A percentile compares a stretch with the other conserved stretches of the same genome.
phyloP scores from a whole-genome alignment of 2,329 filamentous ascomycete species.

The Tolypocladium ovalisporum region DNA sequence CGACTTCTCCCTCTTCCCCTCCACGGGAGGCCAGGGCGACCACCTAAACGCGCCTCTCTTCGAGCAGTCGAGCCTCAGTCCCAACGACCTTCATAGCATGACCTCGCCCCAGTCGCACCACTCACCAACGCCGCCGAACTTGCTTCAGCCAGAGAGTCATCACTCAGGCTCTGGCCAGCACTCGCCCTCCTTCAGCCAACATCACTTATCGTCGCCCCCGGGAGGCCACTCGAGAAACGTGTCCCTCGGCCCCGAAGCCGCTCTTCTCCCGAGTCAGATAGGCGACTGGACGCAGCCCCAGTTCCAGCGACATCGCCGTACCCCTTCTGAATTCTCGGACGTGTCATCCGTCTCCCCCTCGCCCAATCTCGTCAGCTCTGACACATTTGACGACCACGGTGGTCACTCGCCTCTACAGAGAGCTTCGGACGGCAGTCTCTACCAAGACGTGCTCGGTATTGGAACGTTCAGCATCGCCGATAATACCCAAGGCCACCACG shows the following conservation, averaged over 20 bases:
- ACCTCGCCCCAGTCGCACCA: slow-evolving; percentile 43
- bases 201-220: slow-evolving; percentile 42
- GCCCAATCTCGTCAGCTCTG: slow-evolving; percentile 66
- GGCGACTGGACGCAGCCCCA: slow-evolving; percentile 43
- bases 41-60: slow-evolving; percentile 55
- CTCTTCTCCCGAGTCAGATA: slow-evolving; percentile 40
- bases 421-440: slow-evolving; percentile 60
- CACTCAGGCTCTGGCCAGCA: slow-evolving; percentile 39
- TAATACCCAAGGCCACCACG: slow-evolving; percentile 55
- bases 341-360: slow-evolving; percentile 79
- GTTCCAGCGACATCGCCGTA: slow-evolving; percentile 75
- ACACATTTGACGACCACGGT: slow-evolving; percentile 63
- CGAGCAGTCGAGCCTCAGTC: slow-evolving; percentile 31
- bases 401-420: slow-evolving; percentile 72
- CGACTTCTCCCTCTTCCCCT: slow-evolving; percentile 57
- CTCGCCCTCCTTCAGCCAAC: slow-evolving; percentile 45
- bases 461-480: slow-evolving; percentile 74
- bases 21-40: slow-evolving; percentile 37
- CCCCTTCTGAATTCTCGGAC: slow-evolving; percentile 85
- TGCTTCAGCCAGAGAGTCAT: slow-evolving; percentile 37
- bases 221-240: slow-evolving; percentile 42
- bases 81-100: slow-evolving; percentile 41
- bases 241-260: slow-evolving; percentile 46
- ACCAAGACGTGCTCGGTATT: slow-evolving; percentile 68
- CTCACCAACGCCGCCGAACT: slow-evolving; percentile 44